phyloP scores from a whole-genome alignment of 73 alveolate species.

The Paramecium pentaurelia region DNA sequence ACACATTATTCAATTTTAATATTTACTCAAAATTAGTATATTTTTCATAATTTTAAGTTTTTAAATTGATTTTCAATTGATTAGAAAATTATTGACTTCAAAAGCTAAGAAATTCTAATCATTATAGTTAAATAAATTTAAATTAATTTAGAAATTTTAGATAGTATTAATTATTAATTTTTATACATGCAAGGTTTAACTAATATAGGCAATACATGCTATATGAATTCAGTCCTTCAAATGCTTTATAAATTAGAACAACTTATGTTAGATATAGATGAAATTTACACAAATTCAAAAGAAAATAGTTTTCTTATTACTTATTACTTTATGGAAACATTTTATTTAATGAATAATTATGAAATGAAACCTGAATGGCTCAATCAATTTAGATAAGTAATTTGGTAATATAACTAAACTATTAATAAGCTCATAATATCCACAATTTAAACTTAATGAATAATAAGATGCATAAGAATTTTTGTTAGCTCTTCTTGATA shows the following conservation, averaged over 20 bases:
- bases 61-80: neutral
- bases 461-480: conserved; percentile 44
- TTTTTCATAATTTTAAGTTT: neutral
- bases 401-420: neutral
- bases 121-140: neutral
- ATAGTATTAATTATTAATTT: neutral
- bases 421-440: neutral
- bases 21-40: neutral
- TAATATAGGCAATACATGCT: conserved; percentile 40
- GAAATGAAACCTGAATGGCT: neutral
- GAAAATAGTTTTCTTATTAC: conserved; percentile 10
- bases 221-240: conserved; percentile 32
- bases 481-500: neutral
- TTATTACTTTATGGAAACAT: conserved; percentile 11
- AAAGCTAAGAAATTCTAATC: neutral
- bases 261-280: neutral
- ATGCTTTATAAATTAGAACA: conserved; percentile 14
- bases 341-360: neutral
- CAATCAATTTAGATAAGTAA: neutral
- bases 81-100: neutral
- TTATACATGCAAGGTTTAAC: neutral
- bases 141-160: neutral
- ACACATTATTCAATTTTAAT: neutral
- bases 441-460: neutral
- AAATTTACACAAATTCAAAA: neutral